Percentiles rank a stretch among this genome's conserved stretches.
These are phyloP conservation scores for Pigoraptor vietnamica DNA, from an alignment of 78 protist genomes.

Conservation along the genomic window DNA sequence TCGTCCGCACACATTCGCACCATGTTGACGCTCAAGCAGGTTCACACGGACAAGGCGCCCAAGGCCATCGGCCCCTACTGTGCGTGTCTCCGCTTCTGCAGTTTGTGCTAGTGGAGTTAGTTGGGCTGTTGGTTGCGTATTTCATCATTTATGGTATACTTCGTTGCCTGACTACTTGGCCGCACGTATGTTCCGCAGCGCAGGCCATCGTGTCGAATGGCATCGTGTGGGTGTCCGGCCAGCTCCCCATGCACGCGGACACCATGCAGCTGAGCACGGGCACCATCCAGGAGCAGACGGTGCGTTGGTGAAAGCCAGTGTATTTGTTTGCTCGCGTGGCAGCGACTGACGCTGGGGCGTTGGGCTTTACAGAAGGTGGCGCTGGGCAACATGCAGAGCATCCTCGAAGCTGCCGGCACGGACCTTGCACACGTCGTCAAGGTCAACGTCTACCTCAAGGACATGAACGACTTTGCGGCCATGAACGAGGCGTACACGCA, in stretches of 20 bases:
- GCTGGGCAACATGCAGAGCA: slow-evolving; percentile 32
- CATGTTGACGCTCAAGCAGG: neutral
- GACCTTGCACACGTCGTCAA: slow-evolving; percentile 33
- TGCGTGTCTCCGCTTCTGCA: neutral
- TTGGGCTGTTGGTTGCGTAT: neutral
- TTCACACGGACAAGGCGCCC: slow-evolving; percentile 3
- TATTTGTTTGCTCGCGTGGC: neutral
- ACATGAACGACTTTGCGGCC: slow-evolving; percentile 49
- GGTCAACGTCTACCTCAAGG: slow-evolving; percentile 24
- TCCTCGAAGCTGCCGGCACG: slow-evolving; percentile 43
- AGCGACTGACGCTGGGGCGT: neutral
- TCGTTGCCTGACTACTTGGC: neutral
- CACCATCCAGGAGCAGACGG: neutral
- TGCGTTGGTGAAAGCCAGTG: neutral
- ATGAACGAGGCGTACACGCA: slow-evolving; percentile 53
- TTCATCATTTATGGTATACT: neutral
- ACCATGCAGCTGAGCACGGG: neutral
- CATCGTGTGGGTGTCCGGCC: neutral
- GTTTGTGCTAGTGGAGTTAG: neutral
- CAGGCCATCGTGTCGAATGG: slow-evolving; percentile 5
- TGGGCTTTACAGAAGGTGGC: slow-evolving; percentile 9
- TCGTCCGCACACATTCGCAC: neutral
- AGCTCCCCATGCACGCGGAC: neutral
- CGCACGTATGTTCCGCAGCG: neutral
- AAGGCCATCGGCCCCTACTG: slow-evolving; percentile 15